Conservation (phyloP, 2,329 filamentous ascomycete genomes). For the Aspergillus pseudoviridinutans region DNA sequence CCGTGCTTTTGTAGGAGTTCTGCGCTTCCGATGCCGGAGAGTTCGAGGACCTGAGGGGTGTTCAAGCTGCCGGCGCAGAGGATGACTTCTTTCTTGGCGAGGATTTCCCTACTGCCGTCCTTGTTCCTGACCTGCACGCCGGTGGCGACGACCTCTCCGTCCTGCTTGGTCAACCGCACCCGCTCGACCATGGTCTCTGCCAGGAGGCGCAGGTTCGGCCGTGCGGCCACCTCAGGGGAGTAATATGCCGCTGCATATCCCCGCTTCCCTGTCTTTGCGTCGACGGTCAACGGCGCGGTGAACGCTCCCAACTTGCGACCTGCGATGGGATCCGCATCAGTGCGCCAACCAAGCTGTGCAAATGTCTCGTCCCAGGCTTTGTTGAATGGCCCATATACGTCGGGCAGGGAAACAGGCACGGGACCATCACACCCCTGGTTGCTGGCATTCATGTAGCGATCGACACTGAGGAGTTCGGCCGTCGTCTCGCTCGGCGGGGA, state of each 20-base stretch:
- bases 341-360: slow-evolving; percentile 17
- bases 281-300: slow-evolving; percentile 33
- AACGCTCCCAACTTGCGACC: slow-evolving; percentile 39
- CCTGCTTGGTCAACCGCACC: slow-evolving; percentile 40
- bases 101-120: slow-evolving; percentile 28
- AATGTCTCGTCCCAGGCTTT: slow-evolving; percentile 23
- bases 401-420: slow-evolving; percentile 21
- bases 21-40: slow-evolving; percentile 56
- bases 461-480: slow-evolving; percentile 5
- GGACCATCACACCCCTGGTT: slow-evolving; percentile 18
- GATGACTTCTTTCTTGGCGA: slow-evolving; percentile 50
- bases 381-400: slow-evolving; percentile 28
- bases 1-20: slow-evolving; percentile 39
- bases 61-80: slow-evolving; percentile 56
- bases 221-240: slow-evolving; percentile 32
- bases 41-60: slow-evolving; percentile 56
- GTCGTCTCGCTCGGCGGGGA: slow-evolving; percentile 24
- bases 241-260: slow-evolving; percentile 44
- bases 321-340: slow-evolving; percentile 28
- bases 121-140: slow-evolving; percentile 16
- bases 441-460: slow-evolving; percentile 14
- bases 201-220: slow-evolving; percentile 46
- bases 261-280: slow-evolving; percentile 27
- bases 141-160: slow-evolving; percentile 12
- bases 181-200: slow-evolving; percentile 46